These are phyloP conservation scores for Staphylotrichum longicolle DNA, from an alignment of 495 filamentous ascomycete genomes.

Conservation along the genomic window DNA sequence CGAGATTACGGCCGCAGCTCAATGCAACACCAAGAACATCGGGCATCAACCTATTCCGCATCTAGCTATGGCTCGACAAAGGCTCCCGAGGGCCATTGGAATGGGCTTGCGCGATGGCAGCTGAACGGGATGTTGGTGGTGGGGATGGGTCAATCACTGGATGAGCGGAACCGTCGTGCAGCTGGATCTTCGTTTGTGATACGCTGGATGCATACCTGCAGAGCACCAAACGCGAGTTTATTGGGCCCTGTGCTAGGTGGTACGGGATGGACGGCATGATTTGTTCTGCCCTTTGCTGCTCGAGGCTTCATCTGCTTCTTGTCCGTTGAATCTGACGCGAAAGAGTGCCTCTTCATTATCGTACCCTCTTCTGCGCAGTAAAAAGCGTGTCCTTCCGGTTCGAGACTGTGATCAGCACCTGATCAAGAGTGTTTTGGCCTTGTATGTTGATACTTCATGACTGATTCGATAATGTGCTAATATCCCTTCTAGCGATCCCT, in stretches of 20 bases:
- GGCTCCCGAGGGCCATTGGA: background rate
- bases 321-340: too few relatives aligned
- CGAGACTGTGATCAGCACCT: too few relatives aligned
- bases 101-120: conserved; percentile 8
- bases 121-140: conserved; percentile 9
- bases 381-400: too few relatives aligned
- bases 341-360: too few relatives aligned
- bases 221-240: background rate
- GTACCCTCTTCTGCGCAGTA: too few relatives aligned
- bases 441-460: too few relatives aligned
- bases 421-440: too few relatives aligned
- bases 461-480: too few relatives aligned
- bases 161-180: background rate
- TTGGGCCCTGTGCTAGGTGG: background rate
- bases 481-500: too few relatives aligned
- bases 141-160: background rate
- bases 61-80: background rate
- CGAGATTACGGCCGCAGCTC: background rate
- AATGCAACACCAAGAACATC: background rate
- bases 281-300: background rate
- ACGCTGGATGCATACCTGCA: background rate
- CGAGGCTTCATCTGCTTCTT: too few relatives aligned
- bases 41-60: conserved; percentile 8
- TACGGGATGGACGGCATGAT: background rate
- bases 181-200: conserved; percentile 7